phyloP scores from a whole-genome alignment of 2,329 filamentous ascomycete genomes.

The Diplodia sapinea region DNA sequence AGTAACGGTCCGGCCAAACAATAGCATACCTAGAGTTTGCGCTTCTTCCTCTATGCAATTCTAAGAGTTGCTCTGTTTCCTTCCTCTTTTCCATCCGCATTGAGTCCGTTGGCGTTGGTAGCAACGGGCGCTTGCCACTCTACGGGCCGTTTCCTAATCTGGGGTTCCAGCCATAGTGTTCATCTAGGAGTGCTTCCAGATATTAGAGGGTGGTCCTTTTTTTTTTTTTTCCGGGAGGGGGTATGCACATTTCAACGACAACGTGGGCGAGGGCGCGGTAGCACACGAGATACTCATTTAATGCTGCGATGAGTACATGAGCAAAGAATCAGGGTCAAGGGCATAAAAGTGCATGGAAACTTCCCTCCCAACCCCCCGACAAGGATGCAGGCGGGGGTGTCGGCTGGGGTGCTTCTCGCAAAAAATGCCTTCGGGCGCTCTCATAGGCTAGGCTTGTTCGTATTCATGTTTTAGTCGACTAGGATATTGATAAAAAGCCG shows the following conservation, averaged over 20 bases:
- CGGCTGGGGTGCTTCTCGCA: conserved; percentile 5
- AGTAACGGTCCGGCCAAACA: conserved; percentile 2
- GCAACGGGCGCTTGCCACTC: not conserved
- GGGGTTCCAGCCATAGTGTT: not conserved
- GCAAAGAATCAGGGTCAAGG: not conserved
- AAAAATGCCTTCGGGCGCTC: not conserved
- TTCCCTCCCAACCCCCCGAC: not conserved
- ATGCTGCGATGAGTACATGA: conserved; percentile 7
- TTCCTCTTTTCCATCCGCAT: not conserved
- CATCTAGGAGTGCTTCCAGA: not conserved
- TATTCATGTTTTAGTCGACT: conserved; percentile 5
- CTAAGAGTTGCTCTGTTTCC: not conserved
- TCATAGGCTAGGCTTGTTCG: conserved; percentile 9
- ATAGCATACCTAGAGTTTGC: conserved; percentile 15
- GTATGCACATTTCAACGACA: not conserved
- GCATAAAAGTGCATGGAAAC: conserved; percentile 3
- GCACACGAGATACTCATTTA: not conserved
- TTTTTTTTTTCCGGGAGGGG: not conserved
- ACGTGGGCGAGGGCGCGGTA: not conserved
- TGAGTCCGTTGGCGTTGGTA: not conserved
- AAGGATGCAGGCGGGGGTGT: conserved; percentile 3
- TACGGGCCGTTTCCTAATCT: not conserved
- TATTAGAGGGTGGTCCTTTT: not conserved
- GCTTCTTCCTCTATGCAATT: not conserved
- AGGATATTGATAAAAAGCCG: not conserved